Base-by-base conservation (phyloP, 2,329 filamentous ascomycete species). In the Ceratocystis papillata region DNA sequence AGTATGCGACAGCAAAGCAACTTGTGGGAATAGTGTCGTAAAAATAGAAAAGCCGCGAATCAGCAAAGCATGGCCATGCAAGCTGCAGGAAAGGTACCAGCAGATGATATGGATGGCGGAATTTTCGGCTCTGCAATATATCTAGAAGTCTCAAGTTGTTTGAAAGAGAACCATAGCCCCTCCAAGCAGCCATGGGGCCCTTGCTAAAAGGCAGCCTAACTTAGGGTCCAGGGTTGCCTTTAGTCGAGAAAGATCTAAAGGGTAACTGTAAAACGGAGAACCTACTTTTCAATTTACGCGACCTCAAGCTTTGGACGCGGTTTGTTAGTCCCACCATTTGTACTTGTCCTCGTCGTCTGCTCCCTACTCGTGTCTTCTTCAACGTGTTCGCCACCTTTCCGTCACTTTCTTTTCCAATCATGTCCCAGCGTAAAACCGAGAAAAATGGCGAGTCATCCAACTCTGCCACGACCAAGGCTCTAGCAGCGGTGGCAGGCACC, bases 401-500 rank as follows among this genome's bases (percentile, higher is more conserved):
- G 1, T 37, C 57, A 15, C 33, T 28, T 2, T 33, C 10, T 44
- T 66, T 45, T 48, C 65, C 37, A 69, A 65, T 22, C 65, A 84
- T 83, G 81, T 75, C 80, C n/a, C 73, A 78, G 67, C 74, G 77
- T 67, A 81, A 80, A 70, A 70, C 74, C 50, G 80, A 81, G 72
- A 77, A 82, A 70, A 77, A 72, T 69, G 84, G 84, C 74, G 84
- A 87, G 71, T 85, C 84, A 3, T 86, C 84, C 17, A 83, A 76
- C 4, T 78, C 83, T 50, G 83, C 81, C 25, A 77, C 80, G 59
- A 87, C 85, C 71, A 81, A 82, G 70, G 79, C 79, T 1, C 72
- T 84, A 55, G 78, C 78, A 22, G 74, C 79, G 4, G 78, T 77
- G 28, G 74, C 80, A 3, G 83, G 79, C 70, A 81, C 79, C 60